phyloP scores from a whole-genome alignment of 2,329 filamentous ascomycete species.

The Emmonsiellopsis sp. region DNA sequence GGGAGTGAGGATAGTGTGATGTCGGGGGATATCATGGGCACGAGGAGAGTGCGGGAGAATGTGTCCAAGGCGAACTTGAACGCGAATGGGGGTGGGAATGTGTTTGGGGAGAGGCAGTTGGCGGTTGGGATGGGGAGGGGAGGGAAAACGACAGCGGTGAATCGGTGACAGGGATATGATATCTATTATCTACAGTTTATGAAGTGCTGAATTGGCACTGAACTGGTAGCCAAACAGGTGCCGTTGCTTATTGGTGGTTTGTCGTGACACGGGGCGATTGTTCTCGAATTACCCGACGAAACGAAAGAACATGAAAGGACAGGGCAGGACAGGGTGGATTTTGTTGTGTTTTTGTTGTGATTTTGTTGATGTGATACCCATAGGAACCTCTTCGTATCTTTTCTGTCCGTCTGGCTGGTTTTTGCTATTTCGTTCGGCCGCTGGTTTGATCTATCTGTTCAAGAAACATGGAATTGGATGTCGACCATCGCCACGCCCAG shows the following conservation, averaged over 20 bases:
- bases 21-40: not conserved
- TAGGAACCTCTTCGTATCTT: not conserved
- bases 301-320: too few relatives aligned
- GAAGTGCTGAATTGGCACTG: not conserved
- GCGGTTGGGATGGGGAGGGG: not conserved
- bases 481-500: too few relatives aligned
- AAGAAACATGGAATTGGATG: too few relatives aligned
- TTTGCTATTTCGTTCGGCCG: not conserved
- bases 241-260: too few relatives aligned
- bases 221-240: too few relatives aligned
- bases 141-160: too few relatives aligned
- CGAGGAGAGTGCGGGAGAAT: constrained; percentile 5
- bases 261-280: too few relatives aligned
- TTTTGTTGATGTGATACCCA: not conserved
- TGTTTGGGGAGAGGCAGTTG: not conserved
- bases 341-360: not conserved
- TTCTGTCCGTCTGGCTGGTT: not conserved
- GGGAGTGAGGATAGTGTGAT: constrained; percentile 29
- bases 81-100: not conserved
- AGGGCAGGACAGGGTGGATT: not conserved
- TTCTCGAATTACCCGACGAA: too few relatives aligned
- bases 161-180: not conserved
- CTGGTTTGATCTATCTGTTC: not conserved
- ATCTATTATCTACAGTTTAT: not conserved
- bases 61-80: not conserved